These are phyloP conservation scores for Phoma sp. DNA, from an alignment of 2,329 filamentous ascomycete genomes.

Conservation along the genomic window DNA sequence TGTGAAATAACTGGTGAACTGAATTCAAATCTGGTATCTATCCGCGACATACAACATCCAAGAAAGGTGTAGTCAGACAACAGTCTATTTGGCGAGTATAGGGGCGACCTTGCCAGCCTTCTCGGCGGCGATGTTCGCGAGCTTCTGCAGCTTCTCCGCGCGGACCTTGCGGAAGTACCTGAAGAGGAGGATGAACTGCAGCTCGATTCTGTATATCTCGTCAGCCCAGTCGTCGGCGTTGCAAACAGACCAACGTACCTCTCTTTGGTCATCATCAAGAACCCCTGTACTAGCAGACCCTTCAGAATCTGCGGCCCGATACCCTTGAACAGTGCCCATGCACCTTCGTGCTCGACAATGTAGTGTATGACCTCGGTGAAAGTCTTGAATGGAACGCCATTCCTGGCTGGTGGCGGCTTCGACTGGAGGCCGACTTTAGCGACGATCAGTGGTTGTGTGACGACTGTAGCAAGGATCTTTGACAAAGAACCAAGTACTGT, in stretches of 20 bases:
- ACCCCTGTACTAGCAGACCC: slow-evolving; percentile 89
- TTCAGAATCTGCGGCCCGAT: slow-evolving; percentile 94
- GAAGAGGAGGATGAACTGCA: slow-evolving; percentile 85
- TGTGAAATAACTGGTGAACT: neutral
- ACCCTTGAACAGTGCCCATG: slow-evolving; percentile 89
- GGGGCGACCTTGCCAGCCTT: slow-evolving; percentile 52
- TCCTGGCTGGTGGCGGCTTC: slow-evolving; percentile 80
- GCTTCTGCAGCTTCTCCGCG: slow-evolving; percentile 71
- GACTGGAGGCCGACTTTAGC: slow-evolving; percentile 97
- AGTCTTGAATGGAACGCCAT: slow-evolving; percentile 90
- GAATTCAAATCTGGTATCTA: slow-evolving; percentile 6
- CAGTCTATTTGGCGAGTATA: slow-evolving; percentile 39
- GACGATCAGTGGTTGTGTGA: slow-evolving; percentile 93
- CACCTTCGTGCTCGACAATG: slow-evolving; percentile 87
- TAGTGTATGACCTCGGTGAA: slow-evolving; percentile 96
- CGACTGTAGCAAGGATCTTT: slow-evolving; percentile 88
- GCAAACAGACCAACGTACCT: slow-evolving; percentile 61
- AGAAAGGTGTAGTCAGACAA: neutral
- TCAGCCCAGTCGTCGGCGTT: slow-evolving; percentile 12
- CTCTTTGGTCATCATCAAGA: slow-evolving; percentile 99
- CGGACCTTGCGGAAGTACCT: slow-evolving; percentile 77
- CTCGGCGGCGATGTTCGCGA: slow-evolving; percentile 67
- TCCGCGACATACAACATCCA: neutral
- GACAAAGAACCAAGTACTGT: slow-evolving; percentile 89
- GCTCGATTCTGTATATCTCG: slow-evolving; percentile 72